Base-by-base conservation (phyloP, 2,329 filamentous ascomycete genomes). In the Dendryphion nanum region DNA sequence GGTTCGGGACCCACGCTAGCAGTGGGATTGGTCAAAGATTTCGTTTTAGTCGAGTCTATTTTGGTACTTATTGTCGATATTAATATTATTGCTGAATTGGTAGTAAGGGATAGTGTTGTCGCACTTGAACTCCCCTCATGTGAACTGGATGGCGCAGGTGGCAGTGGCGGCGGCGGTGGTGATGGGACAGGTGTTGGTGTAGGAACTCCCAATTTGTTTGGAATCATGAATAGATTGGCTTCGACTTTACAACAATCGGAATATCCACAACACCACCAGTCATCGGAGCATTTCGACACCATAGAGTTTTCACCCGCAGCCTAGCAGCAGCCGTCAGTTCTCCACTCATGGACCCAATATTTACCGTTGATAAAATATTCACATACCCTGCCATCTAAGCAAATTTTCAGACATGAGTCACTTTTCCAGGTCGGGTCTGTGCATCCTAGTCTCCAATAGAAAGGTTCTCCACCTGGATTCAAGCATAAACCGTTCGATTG, bases 351-450 rank as follows among this genome's bases (percentile, higher is more conserved):
- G n/a, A n/a, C n/a, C n/a, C n/a, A n/a, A n/a, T n/a, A n/a, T n/a
- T n/a, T n/a, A n/a, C n/a, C n/a, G n/a, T n/a, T n/a, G n/a, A n/a
- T n/a, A n/a, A n/a, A n/a, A 24, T 6, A 33, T 10, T 12, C 7
- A 36, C 39, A 6, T 24, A 45, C 38, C 36, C 18, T 13, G 4
- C 16, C 29, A n/a, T 6, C 20, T 28, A 37, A 36, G 21, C 44
- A 46, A 5, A 47, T 38, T 18, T 30, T 37, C n/a, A 51, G 35
- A 33, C 46, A 50, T 24, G 41, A 42, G 6, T 36, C 42, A 26
- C 44, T 49, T n/a, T 38, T 15, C 44, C 48, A 51, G 2, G 37
- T 42, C 3, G 42, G 42, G 35, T 49, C 46, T 15, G 46, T 51
- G 32, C 46, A 51, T 14, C 48, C 44, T 23, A 44, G 37, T 24